These are phyloP conservation scores for Gossypium australe DNA, from an alignment of 345 rosid species.

Conservation along the genomic window DNA sequence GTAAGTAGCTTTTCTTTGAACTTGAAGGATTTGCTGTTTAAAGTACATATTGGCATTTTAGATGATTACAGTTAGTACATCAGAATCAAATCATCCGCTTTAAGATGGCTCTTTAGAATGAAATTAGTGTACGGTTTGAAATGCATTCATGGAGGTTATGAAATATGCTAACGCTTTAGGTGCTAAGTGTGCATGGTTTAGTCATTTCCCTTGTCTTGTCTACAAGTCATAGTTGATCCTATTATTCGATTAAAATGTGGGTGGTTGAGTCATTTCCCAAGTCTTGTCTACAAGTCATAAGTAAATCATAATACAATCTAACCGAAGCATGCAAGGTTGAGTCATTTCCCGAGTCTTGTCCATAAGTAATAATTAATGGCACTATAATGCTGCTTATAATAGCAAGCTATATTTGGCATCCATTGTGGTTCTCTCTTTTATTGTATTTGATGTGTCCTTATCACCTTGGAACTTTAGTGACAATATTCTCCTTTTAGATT, in stretches of 20 bases:
- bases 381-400: background rate
- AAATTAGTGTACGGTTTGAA: background rate
- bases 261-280: background rate
- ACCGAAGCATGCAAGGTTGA: background rate
- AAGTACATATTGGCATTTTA: background rate
- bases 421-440: background rate
- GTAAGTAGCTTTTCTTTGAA: background rate
- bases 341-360: conserved; percentile 3
- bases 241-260: background rate
- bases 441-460: background rate
- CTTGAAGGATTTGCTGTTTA: background rate
- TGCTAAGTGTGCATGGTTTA: background rate
- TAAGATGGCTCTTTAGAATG: background rate
- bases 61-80: background rate
- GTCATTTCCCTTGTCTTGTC: background rate
- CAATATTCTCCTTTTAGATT: conserved; percentile 39
- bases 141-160: background rate
- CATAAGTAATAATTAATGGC: background rate
- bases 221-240: background rate
- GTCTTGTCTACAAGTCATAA: background rate
- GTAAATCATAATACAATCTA: background rate
- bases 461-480: conserved; percentile 9
- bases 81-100: background rate
- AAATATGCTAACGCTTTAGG: background rate
- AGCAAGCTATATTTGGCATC: background rate